Base-by-base conservation (phyloP, 2,329 filamentous ascomycete genomes). In the Pseudogymnoascus sp. region DNA sequence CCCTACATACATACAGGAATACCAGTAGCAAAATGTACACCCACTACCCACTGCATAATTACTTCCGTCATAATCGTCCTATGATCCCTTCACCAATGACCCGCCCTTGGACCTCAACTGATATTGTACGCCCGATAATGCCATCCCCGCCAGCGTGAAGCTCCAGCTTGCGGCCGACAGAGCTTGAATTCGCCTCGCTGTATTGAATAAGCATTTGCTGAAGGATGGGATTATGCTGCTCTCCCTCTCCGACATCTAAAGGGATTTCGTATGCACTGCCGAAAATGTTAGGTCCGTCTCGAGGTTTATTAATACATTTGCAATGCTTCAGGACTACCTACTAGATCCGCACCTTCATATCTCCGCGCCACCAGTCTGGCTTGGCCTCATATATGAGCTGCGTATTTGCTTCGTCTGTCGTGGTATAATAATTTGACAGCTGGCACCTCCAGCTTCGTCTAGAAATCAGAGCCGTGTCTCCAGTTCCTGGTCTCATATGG, bases 91-190 rank as follows among this genome's bases (percentile, higher is more conserved):
- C 37, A 12, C 60, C 37, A n/a, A 47, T 34, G 10, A 62, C 37
- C 37, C 34, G 37, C 7, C 60, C 60, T 62, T 37, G 37, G 14
- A 62, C 60, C 45, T 62, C 37, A 3, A 47, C 37, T 12, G 60
- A 62, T 14, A 62, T 42, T 45, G 31, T 62, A 23, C 60, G 60
- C 14, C 60, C 60, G 34, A 62, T 62, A 62, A 62, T 37, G 3
- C 60, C 60, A 31, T 62, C 60, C 4, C 42, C 21, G 21, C 60
- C 60, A n/a, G 42, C 60, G 6, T 45, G n/a, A 45, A 62, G 60
- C 34, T 39, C 60, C 21, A 62, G 14, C 21, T 45, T 42, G n/a
- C 36, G 37, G n/a, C 37, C 60, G 18, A 62, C 34, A 18, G 34
- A 62, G 18, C 60, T 62, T 26, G 60, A 62, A 62, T 45, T 42